phyloP scores from a whole-genome alignment of 208 protist species.

The Acanthamoeba triangularis region DNA sequence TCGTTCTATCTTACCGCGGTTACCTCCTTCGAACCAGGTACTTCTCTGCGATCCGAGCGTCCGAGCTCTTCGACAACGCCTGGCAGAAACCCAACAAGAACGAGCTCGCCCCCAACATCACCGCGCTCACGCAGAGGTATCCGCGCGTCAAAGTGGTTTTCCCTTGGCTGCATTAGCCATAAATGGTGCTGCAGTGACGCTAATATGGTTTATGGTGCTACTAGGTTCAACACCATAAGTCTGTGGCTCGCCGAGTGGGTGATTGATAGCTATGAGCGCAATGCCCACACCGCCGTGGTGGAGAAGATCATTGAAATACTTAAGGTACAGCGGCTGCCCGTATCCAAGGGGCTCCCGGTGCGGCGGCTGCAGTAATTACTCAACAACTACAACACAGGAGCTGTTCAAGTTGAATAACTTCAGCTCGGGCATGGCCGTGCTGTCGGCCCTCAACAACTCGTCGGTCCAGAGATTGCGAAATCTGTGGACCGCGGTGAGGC shows the following conservation, averaged over 20 bases:
- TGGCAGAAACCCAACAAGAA: conserved; percentile 24
- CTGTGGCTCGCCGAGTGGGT: background rate
- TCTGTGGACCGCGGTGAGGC: background rate
- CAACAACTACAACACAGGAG: background rate
- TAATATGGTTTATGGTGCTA: background rate
- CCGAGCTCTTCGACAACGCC: conserved; percentile 1
- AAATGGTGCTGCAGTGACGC: too few species aligned
- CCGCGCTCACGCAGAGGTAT: background rate
- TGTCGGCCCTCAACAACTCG: background rate
- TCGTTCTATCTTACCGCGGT: too few species aligned
- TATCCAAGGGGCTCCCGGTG: background rate
- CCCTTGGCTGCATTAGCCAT: too few species aligned
- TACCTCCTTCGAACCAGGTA: background rate
- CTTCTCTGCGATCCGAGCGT: background rate
- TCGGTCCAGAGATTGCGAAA: background rate
- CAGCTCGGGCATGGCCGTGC: conserved; percentile 5
- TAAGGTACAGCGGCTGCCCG: too few species aligned
- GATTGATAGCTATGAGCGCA: background rate
- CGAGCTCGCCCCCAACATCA: conserved; percentile 9
- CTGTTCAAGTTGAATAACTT: conserved; percentile 49
- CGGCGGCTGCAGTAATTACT: too few species aligned
- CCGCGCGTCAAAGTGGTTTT: background rate
- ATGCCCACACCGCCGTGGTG: background rate
- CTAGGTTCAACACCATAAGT: background rate
- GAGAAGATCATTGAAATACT: conserved; percentile 16